A percentile compares a stretch with the other conserved stretches of the same genome.
These are phyloP conservation scores for Yamadazyma phyllophila DNA, from an alignment of 805 yeast species.

Conservation along the genomic window DNA sequence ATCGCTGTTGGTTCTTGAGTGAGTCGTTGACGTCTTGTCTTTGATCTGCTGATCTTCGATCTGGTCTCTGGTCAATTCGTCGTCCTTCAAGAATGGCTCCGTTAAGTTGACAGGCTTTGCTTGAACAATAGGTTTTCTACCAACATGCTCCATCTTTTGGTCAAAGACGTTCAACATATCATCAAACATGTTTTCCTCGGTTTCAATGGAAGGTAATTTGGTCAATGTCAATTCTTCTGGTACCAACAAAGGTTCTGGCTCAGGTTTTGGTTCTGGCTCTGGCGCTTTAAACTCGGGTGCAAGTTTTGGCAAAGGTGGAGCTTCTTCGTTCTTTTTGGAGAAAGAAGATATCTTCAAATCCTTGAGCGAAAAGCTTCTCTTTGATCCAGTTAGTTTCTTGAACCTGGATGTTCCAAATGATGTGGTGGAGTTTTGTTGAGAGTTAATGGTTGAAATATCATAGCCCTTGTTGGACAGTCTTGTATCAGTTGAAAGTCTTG, in stretches of 20 bases:
- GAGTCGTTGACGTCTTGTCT: conserved; percentile 18
- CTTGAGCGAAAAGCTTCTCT: conserved; percentile 12
- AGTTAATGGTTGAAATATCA: background rate
- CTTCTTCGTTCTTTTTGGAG: conserved; percentile 6
- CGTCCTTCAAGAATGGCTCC: conserved; percentile 37
- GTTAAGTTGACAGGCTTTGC: conserved; percentile 10
- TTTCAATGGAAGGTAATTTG: conserved; percentile 26
- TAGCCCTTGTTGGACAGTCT: background rate
- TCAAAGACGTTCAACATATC: conserved; percentile 28
- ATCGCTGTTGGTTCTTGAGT: conserved; percentile 20
- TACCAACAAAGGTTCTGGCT: conserved; percentile 4
- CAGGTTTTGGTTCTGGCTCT: background rate
- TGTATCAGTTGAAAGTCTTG: background rate
- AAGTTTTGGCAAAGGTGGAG: conserved; percentile 12
- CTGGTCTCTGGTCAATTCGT: conserved; percentile 41
- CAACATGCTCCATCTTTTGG: conserved; percentile 19
- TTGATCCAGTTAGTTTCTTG: conserved; percentile 6
- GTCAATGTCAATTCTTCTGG: conserved; percentile 10
- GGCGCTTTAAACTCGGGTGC: background rate
- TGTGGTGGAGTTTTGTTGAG: background rate
- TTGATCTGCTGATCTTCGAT: conserved; percentile 38
- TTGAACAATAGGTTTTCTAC: conserved; percentile 10
- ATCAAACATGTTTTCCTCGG: conserved; percentile 26
- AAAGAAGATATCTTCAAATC: conserved; percentile 14
- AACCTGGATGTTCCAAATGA: conserved; percentile 1